phyloP scores from a whole-genome alignment of 2,329 filamentous ascomycete genomes.

The Botrytis deweyae region DNA sequence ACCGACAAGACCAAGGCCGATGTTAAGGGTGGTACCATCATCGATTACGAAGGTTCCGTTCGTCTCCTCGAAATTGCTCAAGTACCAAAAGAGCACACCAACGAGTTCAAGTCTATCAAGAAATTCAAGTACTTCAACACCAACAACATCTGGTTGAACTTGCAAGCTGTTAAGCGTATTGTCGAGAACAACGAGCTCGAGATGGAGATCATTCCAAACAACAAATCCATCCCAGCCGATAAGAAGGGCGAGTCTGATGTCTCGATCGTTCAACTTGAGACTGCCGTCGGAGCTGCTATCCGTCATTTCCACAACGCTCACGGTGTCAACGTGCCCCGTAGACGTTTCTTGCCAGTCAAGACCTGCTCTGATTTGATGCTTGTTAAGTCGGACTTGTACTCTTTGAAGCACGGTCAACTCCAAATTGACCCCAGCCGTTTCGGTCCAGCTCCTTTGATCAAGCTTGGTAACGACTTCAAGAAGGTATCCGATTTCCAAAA shows the following conservation, averaged over 20 bases:
- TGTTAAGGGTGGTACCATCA: conserved; percentile 99
- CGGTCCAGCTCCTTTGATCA: conserved; percentile 95
- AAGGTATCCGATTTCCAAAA: conserved; percentile 98
- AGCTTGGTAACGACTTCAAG: conserved; percentile 99
- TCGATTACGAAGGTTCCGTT: conserved; percentile 96
- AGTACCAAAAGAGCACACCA: conserved; percentile 99
- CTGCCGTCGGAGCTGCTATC: conserved; percentile 95
- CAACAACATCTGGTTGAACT: conserved; percentile 99
- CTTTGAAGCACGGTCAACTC: conserved; percentile 95
- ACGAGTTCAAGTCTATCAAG: conserved; percentile 99
- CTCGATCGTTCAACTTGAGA: conserved; percentile 97
- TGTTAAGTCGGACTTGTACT: conserved; percentile 99
- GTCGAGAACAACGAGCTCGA: conserved; percentile 97
- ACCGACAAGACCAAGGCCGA: conserved; percentile 99
- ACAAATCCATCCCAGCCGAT: conserved; percentile 96
- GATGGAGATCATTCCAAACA: conserved; percentile 99
- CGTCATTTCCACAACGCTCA: conserved; percentile 98
- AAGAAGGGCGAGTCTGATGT: conserved; percentile 99
- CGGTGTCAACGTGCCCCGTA: conserved; percentile 96
- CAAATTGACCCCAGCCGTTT: conserved; percentile 96
- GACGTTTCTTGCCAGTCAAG: conserved; percentile 99
- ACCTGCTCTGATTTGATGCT: conserved; percentile 99
- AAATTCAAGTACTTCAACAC: conserved; percentile 99
- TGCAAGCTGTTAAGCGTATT: conserved; percentile 95
- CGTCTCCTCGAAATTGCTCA: conserved; percentile 98